A percentile compares a stretch with the other conserved stretches of the same genome.
These are phyloP conservation scores for Cudoniella acicularis DNA, from an alignment of 495 filamentous ascomycete genomes.

Conservation along the genomic window DNA sequence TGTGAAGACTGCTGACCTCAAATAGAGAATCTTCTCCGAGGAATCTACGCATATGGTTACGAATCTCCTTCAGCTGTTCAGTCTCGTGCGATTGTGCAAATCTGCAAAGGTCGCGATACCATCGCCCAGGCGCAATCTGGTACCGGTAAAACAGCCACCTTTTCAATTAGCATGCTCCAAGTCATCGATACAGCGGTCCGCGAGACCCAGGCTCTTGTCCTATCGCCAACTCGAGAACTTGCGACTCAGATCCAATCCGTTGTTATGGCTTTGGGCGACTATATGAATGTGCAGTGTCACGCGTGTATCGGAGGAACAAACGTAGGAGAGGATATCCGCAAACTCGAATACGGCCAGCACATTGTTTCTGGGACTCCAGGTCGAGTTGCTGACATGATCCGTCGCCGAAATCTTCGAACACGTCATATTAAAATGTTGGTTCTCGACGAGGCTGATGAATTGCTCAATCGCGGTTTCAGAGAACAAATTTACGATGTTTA, in stretches of 20 bases:
- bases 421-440: constrained; percentile 99
- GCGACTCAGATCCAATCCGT: constrained; percentile 98
- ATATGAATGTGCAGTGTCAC: constrained; percentile 99
- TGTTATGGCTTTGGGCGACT: constrained; percentile 94
- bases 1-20: background rate
- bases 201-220: constrained; percentile 89
- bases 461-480: constrained; percentile 87
- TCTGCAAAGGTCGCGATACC: constrained; percentile 97
- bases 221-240: constrained; percentile 97
- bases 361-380: constrained; percentile 96
- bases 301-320: constrained; percentile 98
- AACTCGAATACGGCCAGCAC: constrained; percentile 94
- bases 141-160: constrained; percentile 98
- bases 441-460: constrained; percentile 94
- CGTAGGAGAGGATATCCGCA: constrained; percentile 94
- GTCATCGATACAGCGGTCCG: constrained; percentile 82
- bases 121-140: constrained; percentile 99
- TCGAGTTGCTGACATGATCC: constrained; percentile 98
- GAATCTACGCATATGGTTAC: constrained; percentile 98
- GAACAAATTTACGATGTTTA: constrained; percentile 99
- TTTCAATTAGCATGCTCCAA: constrained; percentile 96
- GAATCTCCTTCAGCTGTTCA: constrained; percentile 97
- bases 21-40: constrained; percentile 84
- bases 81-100: constrained; percentile 95
- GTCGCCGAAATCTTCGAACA: constrained; percentile 87